Conservation (phyloP, 2,329 filamentous ascomycete species). For the Exophiala dermatitidis region DNA sequence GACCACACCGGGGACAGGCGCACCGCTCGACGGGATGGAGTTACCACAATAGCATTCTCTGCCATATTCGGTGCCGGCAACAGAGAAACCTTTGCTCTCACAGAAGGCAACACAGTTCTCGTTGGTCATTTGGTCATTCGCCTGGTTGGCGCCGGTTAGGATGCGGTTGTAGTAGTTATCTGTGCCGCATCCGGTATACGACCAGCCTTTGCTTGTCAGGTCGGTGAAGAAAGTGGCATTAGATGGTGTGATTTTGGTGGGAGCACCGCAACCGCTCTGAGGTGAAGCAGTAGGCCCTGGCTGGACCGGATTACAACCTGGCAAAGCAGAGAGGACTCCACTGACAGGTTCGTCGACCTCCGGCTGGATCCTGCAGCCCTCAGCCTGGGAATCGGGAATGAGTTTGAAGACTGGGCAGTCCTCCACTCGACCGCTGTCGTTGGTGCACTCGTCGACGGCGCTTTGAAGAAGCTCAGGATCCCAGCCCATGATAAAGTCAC, state of each 20-base stretch:
- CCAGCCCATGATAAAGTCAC: conserved; percentile 67
- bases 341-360: conserved; percentile 32
- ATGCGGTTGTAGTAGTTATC: conserved; percentile 38
- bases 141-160: conserved; percentile 26
- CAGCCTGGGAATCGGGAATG: conserved; percentile 46
- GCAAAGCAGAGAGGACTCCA: conserved; percentile 24
- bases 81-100: conserved; percentile 29
- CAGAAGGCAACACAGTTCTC: conserved; percentile 31
- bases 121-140: conserved; percentile 26
- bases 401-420: conserved; percentile 53
- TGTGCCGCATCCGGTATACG: conserved; percentile 55
- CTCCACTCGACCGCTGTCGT: conserved; percentile 54
- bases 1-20: conserved; percentile 26
- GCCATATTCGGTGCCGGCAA: conserved; percentile 30
- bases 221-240: conserved; percentile 40
- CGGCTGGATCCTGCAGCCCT: conserved; percentile 46
- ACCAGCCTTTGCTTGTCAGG: conserved; percentile 48
- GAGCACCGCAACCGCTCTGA: conserved; percentile 30
- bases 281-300: conserved; percentile 33
- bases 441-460: conserved; percentile 61
- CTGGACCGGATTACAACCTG: conserved; percentile 29
- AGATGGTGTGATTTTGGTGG: conserved; percentile 30
- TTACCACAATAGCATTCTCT: conserved; percentile 27
- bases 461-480: conserved; percentile 57
- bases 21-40: conserved; percentile 21